Evolutionary conservation across 257 asterid species (phyloP), one percentile per base, ranked within the genome.

Genomic region (Petrea volubilis): DNA sequence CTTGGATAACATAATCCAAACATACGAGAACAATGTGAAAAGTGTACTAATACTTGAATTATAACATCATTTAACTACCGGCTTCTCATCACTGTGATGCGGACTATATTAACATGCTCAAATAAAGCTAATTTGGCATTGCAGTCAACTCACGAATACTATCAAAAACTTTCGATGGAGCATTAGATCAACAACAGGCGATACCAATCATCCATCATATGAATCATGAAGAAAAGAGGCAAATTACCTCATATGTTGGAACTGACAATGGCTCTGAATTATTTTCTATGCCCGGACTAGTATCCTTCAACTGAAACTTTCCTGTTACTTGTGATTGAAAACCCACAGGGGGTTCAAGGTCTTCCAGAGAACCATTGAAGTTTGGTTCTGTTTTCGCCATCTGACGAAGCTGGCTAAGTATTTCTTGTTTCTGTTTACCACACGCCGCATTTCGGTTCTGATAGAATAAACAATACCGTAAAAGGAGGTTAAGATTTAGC

Each of bases 381-480:
- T 78, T 75, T 23, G 97, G 92, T 74, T 90, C 97, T 57, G 74
- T 64, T 70, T 80, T 86, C 0, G 91, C 90, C 87, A 91, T 70
- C 73, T 83, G 86, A 4, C 87, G 96, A 33, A 95, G 93, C 75
- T 95, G 99, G 79, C 43, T 1, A 57, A 92, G 85, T 60, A 95
- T 85, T 50, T 92, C 98, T 72, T 83, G 96, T 74, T 88, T 95
- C 81, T 92, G 80, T 76, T 81, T 83, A 21, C 99, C 99, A 75
- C 96, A 95, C 0, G 81, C 75, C 10, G 94, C 88, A 83, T 95
- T 92, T 43, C 99, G 95, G 64, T 95, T 95, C 99, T 95, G 80
- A 74, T 60, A 56, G 64, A 78, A 75, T 20, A 61, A 38, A 57
- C 59, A 77, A 40, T 46, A 74, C 29, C 44, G 63, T 59, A 3